These are phyloP conservation scores for Penicillium cinerascens DNA, from an alignment of 495 filamentous ascomycete genomes.

Conservation along the genomic window DNA sequence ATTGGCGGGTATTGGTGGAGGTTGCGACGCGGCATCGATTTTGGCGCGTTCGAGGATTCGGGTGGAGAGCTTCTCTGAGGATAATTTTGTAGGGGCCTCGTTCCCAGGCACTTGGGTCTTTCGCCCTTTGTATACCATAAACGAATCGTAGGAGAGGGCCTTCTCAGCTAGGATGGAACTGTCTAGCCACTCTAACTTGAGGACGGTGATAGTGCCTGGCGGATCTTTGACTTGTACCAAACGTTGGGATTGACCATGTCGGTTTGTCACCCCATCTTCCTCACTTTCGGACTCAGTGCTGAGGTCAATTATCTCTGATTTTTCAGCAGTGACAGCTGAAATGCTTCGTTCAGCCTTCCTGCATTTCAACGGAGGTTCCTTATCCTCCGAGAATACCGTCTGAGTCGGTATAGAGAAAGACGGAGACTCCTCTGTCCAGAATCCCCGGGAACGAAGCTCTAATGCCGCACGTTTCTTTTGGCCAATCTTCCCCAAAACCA, in stretches of 20 bases:
- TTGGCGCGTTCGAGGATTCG: conserved; percentile 53
- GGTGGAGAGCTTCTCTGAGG: conserved; percentile 6
- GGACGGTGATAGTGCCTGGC: conserved; percentile 54
- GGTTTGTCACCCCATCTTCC: conserved; percentile 15
- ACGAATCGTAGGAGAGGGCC: conserved; percentile 57
- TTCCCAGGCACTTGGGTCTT: conserved; percentile 17
- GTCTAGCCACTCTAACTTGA: conserved; percentile 74
- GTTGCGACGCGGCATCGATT: conserved; percentile 38
- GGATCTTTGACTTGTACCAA: background rate
- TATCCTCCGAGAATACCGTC: background rate
- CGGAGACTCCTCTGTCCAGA: conserved; percentile 56
- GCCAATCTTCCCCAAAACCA: conserved; percentile 69
- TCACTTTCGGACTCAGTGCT: conserved; percentile 34
- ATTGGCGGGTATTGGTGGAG: conserved; percentile 6
- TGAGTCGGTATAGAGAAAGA: background rate
- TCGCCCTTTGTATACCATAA: conserved; percentile 61
- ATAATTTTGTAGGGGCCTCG: background rate
- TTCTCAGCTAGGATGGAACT: conserved; percentile 52
- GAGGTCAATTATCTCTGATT: conserved; percentile 24
- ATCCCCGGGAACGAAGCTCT: conserved; percentile 66
- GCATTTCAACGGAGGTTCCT: conserved; percentile 25
- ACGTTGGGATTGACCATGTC: conserved; percentile 2
- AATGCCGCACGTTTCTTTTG: conserved; percentile 68
- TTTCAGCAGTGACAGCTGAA: background rate
- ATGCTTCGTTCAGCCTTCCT: conserved; percentile 6